These are phyloP conservation scores for Cucurbita argyrosperma DNA, from an alignment of 306 rosid genomes.

Conservation along the genomic window DNA sequence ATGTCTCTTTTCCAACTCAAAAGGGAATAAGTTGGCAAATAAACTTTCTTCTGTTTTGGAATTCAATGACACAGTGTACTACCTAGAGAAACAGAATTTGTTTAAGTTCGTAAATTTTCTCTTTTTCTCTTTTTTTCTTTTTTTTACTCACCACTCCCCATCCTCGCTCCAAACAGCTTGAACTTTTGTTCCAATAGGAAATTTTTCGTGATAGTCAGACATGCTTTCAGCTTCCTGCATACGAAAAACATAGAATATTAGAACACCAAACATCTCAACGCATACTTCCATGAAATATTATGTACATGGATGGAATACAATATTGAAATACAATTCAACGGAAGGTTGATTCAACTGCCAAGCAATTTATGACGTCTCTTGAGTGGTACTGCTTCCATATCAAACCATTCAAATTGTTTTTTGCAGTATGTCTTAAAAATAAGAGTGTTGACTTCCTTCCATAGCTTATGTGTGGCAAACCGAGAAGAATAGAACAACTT, in stretches of 20 bases:
- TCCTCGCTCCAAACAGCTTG: conserved; percentile 96
- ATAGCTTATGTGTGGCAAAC: too few relatives aligned
- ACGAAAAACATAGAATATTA: not conserved
- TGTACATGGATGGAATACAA: not conserved
- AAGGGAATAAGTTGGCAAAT: not conserved
- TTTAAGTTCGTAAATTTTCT: not conserved
- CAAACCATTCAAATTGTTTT: not conserved
- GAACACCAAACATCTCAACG: not conserved
- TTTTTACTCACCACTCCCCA: conserved; percentile 77
- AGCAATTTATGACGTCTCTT: not conserved
- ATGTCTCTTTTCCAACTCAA: not conserved
- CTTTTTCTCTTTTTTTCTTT: not conserved
- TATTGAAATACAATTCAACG: not conserved
- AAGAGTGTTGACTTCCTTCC: too few relatives aligned
- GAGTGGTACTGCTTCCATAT: not conserved
- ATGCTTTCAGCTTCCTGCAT: conserved; percentile 35
- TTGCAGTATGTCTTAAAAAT: not conserved
- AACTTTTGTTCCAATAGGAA: conserved; percentile 62
- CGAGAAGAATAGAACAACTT: too few relatives aligned
- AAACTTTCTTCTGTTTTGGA: not conserved
- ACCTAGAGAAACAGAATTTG: not conserved
- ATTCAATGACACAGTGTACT: not conserved
- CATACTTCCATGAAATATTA: not conserved
- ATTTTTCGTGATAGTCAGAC: conserved; percentile 38
- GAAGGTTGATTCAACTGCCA: not conserved